Conservation (phyloP, 2,329 filamentous ascomycete species). For the Colletotrichum sp. region DNA sequence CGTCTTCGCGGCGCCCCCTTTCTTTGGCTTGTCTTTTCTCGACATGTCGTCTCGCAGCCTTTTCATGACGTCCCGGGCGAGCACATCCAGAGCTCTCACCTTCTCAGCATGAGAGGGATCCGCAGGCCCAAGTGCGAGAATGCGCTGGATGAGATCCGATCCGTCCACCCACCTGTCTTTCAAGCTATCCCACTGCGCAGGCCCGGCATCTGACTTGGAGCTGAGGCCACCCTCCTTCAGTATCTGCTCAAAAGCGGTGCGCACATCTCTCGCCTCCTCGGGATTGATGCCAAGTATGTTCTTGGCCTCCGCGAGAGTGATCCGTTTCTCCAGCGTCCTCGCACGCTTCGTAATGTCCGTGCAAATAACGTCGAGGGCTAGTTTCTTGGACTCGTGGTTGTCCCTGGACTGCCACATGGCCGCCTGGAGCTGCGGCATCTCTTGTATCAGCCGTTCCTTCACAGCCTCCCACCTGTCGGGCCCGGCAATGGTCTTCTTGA, state of each 20-base stretch:
- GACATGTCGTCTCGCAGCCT: slow-evolving; percentile 71
- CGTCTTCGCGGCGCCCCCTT: not conserved
- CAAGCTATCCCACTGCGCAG: slow-evolving; percentile 73
- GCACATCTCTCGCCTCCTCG: slow-evolving; percentile 59
- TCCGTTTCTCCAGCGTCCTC: slow-evolving; percentile 66
- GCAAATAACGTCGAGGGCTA: slow-evolving; percentile 80
- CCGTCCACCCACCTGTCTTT: slow-evolving; percentile 71
- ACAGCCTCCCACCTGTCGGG: slow-evolving; percentile 75
- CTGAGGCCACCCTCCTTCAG: slow-evolving; percentile 71
- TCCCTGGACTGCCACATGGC: slow-evolving; percentile 64
- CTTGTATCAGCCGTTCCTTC: slow-evolving; percentile 70
- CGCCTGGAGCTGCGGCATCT: slow-evolving; percentile 66
- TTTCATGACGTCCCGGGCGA: slow-evolving; percentile 81
- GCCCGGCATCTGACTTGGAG: slow-evolving; percentile 74
- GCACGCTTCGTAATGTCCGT: slow-evolving; percentile 83
- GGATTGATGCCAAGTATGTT: slow-evolving; percentile 56
- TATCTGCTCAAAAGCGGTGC: slow-evolving; percentile 69
- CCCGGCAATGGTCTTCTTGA: slow-evolving; percentile 78
- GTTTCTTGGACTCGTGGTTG: slow-evolving; percentile 64
- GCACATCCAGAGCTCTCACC: slow-evolving; percentile 69
- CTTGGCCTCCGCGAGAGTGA: slow-evolving; percentile 78
- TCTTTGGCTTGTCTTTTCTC: slow-evolving; percentile 50
- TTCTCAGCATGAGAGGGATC: slow-evolving; percentile 61
- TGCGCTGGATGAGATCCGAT: slow-evolving; percentile 58
- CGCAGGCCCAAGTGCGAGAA: slow-evolving; percentile 54